A percentile compares a stretch with the other conserved stretches of the same genome.
Evolutionary conservation across 1,284 basidiomycete species (phyloP).

Genomic region (Trichosporon coremiiforme): DNA sequence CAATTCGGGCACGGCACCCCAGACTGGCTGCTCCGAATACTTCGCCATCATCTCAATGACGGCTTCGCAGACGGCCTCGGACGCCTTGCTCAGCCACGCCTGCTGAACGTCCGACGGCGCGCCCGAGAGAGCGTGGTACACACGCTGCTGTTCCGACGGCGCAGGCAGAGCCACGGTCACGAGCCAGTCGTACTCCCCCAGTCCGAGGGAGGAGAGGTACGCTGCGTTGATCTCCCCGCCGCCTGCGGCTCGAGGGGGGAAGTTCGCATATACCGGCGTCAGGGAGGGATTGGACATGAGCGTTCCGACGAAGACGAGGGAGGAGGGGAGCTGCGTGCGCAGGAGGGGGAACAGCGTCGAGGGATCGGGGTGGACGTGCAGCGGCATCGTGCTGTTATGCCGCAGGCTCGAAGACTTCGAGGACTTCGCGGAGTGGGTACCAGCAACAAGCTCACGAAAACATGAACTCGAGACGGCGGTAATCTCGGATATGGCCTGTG

Average conservation of each 20-base stretch:
- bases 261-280: constrained; percentile 21
- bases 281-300: constrained; percentile 25
- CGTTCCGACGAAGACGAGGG: constrained; percentile 26
- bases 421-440: no score
- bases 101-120: not conserved
- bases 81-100: no score
- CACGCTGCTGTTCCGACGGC: constrained; percentile 33
- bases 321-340: constrained; percentile 29
- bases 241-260: constrained; percentile 22
- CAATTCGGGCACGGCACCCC: not conserved
- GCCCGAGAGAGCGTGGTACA: constrained; percentile 19
- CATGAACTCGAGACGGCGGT: not conserved
- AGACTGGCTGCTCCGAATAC: not conserved
- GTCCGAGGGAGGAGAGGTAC: not conserved
- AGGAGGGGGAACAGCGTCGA: constrained; percentile 31
- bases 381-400: no score
- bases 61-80: no score
- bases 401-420: no score
- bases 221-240: not conserved
- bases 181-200: constrained; percentile 29
- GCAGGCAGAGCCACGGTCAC: constrained; percentile 28
- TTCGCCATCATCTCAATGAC: not conserved
- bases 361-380: constrained; percentile 30
- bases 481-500: not conserved
- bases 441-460: no score